A percentile compares a stretch with the other conserved stretches of the same genome.
Conservation (phyloP, 192 early-diverging fungal species). For the Entomortierella parvispora region DNA sequence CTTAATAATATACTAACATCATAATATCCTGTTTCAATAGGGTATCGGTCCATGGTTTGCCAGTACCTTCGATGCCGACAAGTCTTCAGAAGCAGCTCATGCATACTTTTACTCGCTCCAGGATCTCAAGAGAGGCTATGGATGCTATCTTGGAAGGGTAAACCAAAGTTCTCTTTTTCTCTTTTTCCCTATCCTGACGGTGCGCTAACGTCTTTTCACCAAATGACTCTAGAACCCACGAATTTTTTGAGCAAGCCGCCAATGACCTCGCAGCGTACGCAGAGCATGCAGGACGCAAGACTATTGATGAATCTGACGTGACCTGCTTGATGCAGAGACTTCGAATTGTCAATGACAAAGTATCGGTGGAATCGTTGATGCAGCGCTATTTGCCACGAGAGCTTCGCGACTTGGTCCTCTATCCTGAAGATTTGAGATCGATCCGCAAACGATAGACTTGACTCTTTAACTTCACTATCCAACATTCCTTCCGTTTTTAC, state of each 20-base stretch:
- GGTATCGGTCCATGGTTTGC: constrained; percentile 29
- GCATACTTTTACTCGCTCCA: constrained; percentile 39
- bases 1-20: background rate
- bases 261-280: constrained; percentile 54
- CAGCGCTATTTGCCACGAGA: constrained; percentile 51
- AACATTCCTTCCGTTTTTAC: too few species aligned
- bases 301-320: constrained; percentile 52
- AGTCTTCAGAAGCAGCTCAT: constrained; percentile 40
- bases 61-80: constrained; percentile 46
- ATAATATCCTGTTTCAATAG: constrained; percentile 4
- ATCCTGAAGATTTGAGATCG: constrained; percentile 27
- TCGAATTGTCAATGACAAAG: constrained; percentile 42
- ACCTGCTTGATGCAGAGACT: constrained; percentile 49
- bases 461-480: too few species aligned
- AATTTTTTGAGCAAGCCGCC: constrained; percentile 52
- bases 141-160: constrained; percentile 54
- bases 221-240: constrained; percentile 27
- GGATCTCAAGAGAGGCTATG: constrained; percentile 52
- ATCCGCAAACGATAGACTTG: too few species aligned
- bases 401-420: constrained; percentile 47
- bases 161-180: background rate
- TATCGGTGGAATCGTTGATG: constrained; percentile 43
- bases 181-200: background rate
- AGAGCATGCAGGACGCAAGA: constrained; percentile 46
- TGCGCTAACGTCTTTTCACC: background rate